Evolutionary conservation across 345 rosid species (phyloP).

Genomic region (Gossypium australe): DNA sequence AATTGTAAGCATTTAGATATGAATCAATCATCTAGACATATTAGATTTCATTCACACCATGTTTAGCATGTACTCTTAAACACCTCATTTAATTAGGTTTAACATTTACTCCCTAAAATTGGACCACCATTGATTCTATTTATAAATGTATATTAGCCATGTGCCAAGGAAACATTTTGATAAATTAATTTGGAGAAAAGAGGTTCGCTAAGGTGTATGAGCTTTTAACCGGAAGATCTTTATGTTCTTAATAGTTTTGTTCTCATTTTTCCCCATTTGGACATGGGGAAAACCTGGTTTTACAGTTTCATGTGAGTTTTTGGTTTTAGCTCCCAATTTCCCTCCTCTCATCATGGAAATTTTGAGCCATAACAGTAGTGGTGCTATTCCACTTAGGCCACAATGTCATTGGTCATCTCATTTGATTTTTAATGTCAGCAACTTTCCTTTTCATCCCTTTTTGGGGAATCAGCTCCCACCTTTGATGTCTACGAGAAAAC

Average conservation of each 20-base stretch:
- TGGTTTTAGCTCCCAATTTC: neutral
- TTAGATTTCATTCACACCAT: neutral
- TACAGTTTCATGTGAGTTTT: neutral
- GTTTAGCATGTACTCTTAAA: neutral
- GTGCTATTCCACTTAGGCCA: neutral
- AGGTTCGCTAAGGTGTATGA: neutral
- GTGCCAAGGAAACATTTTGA: neutral
- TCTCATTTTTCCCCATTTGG: neutral
- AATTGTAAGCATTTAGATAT: conserved; percentile 43
- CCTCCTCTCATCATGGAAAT: neutral
- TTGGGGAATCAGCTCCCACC: neutral
- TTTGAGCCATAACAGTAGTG: neutral
- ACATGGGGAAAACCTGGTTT: neutral
- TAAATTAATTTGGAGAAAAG: neutral
- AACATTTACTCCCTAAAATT: neutral
- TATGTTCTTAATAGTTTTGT: neutral
- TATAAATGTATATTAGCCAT: neutral
- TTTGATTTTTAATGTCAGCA: neutral
- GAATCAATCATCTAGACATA: neutral
- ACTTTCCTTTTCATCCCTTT: neutral
- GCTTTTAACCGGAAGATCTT: neutral
- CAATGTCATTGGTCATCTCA: conserved; percentile 4
- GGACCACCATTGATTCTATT: neutral
- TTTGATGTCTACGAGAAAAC: neutral
- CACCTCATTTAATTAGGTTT: neutral